Conservation (phyloP, 2,329 filamentous ascomycete species). For the Nannizzia gypsea region DNA sequence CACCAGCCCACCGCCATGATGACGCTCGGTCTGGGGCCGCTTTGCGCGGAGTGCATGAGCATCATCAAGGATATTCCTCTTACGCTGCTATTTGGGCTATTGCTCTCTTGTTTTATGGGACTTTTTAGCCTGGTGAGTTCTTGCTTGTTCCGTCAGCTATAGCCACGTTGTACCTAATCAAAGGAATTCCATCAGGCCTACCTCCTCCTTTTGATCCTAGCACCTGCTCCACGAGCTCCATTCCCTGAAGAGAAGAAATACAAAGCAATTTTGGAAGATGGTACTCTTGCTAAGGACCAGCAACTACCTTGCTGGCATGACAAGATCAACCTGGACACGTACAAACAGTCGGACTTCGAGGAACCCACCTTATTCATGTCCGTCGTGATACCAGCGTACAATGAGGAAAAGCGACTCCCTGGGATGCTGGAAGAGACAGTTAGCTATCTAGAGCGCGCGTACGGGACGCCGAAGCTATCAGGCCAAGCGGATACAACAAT, state of each 20-base stretch:
- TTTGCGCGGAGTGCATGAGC: slow-evolving; percentile 26
- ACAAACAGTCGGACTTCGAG: slow-evolving; percentile 46
- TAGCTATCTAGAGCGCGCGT: slow-evolving; percentile 65
- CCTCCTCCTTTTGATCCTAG: slow-evolving; percentile 58
- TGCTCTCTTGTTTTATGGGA: slow-evolving; percentile 18
- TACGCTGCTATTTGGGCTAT: slow-evolving; percentile 22
- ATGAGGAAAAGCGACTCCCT: slow-evolving; percentile 72
- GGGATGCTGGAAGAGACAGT: slow-evolving; percentile 87
- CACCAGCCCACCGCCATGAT: slow-evolving; percentile 1
- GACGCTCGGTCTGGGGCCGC: slow-evolving; percentile 9
- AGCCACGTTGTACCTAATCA: background rate
- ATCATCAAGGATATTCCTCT: slow-evolving; percentile 21
- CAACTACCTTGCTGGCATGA: slow-evolving; percentile 81
- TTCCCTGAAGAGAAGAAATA: slow-evolving; percentile 74
- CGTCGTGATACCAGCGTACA: slow-evolving; percentile 89
- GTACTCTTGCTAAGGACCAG: slow-evolving; percentile 42
- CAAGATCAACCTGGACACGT: slow-evolving; percentile 46
- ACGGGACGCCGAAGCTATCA: slow-evolving; percentile 42
- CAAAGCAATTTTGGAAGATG: slow-evolving; percentile 58
- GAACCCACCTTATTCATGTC: slow-evolving; percentile 74
- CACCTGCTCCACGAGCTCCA: slow-evolving; percentile 65
- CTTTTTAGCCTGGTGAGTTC: background rate
- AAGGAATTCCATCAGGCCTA: slow-evolving; percentile 5
- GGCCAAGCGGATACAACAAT: slow-evolving; percentile 23
- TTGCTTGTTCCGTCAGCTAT: background rate